Conservation (phyloP, 2,329 filamentous ascomycete species). For the Xylaria digitata region DNA sequence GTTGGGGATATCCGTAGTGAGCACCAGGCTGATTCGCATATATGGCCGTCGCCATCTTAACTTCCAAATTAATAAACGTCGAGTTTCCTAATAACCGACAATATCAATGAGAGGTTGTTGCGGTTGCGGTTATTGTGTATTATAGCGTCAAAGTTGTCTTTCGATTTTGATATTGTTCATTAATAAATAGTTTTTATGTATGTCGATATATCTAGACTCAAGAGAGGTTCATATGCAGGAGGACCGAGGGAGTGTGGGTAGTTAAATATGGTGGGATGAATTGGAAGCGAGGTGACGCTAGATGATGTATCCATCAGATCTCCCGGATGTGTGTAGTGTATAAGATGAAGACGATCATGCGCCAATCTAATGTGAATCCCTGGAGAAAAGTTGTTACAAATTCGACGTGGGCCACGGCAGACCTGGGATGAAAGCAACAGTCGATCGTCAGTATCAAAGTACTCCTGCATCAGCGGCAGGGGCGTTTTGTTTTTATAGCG, state of each 20-base stretch:
- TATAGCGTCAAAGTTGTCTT: conserved; percentile 31
- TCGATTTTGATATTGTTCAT: conserved; percentile 24
- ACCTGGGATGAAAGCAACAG: conserved; percentile 56
- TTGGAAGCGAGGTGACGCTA: conserved; percentile 53
- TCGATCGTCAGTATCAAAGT: conserved; percentile 52
- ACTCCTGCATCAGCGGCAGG: conserved; percentile 52
- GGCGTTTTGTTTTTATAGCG: conserved; percentile 53
- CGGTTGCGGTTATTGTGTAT: conserved; percentile 19
- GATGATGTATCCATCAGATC: conserved; percentile 62
- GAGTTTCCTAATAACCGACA: conserved; percentile 37
- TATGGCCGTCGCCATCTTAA: conserved; percentile 59
- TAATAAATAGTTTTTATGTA: conserved; percentile 32
- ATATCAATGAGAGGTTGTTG: conserved; percentile 28
- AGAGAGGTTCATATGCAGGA: conserved; percentile 39
- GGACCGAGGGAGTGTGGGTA: conserved; percentile 55
- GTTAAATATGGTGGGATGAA: conserved; percentile 58
- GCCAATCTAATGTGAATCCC: conserved; percentile 63
- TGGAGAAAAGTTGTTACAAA: conserved; percentile 66
- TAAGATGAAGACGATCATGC: conserved; percentile 62
- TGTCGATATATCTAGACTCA: conserved; percentile 33
- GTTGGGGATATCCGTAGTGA: conserved; percentile 68
- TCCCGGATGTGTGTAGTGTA: conserved; percentile 53
- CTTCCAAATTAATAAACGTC: conserved; percentile 46
- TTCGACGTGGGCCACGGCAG: conserved; percentile 63
- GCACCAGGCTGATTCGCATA: conserved; percentile 60